These are phyloP conservation scores for Pythium oligandrum DNA, from an alignment of 352 stramenopile species.

Conservation along the genomic window DNA sequence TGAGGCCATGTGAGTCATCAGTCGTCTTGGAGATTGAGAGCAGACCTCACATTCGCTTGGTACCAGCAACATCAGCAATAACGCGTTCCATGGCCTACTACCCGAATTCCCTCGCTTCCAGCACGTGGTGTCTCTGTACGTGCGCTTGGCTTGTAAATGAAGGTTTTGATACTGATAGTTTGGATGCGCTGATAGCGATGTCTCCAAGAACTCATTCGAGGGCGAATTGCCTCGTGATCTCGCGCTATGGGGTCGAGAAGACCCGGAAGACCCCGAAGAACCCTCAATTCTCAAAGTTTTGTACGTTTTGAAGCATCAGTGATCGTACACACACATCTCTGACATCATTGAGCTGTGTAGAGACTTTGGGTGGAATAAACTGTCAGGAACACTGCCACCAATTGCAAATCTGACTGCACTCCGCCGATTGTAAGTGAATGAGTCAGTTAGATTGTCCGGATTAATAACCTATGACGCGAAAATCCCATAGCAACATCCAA, in stretches of 20 bases:
- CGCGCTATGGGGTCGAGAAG: slow-evolving; percentile 33
- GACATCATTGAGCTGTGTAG: slow-evolving; percentile 14
- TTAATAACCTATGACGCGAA: slow-evolving; percentile 3
- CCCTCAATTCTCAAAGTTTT: slow-evolving; percentile 33
- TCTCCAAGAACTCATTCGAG: slow-evolving; percentile 48
- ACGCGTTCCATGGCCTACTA: slow-evolving; percentile 35
- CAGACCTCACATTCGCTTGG: neutral
- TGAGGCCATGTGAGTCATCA: slow-evolving; percentile 31
- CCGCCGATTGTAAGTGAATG: slow-evolving; percentile 35
- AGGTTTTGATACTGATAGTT: neutral
- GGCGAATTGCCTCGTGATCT: slow-evolving; percentile 33
- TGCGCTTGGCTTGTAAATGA: neutral
- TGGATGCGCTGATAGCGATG: slow-evolving; percentile 26
- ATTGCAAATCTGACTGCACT: slow-evolving; percentile 45
- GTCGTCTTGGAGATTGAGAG: neutral
- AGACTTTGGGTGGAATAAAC: slow-evolving; percentile 41
- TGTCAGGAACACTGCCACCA: slow-evolving; percentile 31
- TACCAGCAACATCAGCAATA: slow-evolving; percentile 46
- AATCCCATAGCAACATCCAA: slow-evolving; percentile 5
- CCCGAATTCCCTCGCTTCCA: slow-evolving; percentile 26
- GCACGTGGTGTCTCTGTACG: slow-evolving; percentile 37
- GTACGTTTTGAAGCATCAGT: slow-evolving; percentile 21
- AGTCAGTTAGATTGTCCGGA: slow-evolving; percentile 3
- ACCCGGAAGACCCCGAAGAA: slow-evolving; percentile 48
- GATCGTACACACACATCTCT: neutral